Evolutionary conservation across 2,329 filamentous ascomycete genomes (phyloP).

Genomic region (Xylaria sp.): DNA sequence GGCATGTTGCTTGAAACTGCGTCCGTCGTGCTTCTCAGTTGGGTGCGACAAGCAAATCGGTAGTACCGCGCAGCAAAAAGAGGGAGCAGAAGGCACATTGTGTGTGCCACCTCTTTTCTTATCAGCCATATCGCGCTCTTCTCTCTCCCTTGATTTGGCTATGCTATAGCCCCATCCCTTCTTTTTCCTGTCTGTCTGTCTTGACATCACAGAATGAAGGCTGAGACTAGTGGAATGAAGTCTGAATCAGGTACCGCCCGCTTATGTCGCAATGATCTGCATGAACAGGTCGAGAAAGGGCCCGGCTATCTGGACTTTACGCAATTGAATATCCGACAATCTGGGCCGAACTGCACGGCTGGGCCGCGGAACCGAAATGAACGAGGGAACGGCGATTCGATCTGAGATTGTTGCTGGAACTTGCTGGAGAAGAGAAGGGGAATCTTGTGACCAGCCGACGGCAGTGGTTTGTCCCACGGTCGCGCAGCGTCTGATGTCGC

Average conservation of each 20-base stretch:
- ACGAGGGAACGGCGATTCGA: background rate
- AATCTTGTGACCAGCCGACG: background rate
- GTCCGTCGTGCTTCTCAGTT: background rate
- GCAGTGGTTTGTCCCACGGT: background rate
- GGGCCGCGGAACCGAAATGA: background rate
- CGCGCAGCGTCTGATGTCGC: background rate
- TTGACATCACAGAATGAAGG: background rate
- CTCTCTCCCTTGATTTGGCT: background rate
- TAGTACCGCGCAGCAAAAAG: constrained; percentile 1
- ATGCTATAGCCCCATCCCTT: background rate
- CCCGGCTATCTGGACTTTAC: background rate
- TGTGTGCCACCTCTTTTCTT: background rate
- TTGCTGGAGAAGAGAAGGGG: background rate
- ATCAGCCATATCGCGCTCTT: background rate
- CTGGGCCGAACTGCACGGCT: background rate
- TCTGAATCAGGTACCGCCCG: background rate
- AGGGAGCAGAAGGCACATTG: background rate
- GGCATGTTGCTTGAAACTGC: background rate
- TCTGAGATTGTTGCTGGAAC: background rate
- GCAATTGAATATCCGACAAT: background rate
- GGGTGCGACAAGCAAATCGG: background rate
- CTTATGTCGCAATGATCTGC: background rate
- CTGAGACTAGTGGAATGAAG: background rate
- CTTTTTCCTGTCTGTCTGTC: background rate
- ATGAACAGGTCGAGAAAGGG: background rate